Percentiles rank a stretch among this genome's conserved stretches.
Conservation (phyloP, 148 eudicot genomes). For the Fallopia convolvulus region DNA sequence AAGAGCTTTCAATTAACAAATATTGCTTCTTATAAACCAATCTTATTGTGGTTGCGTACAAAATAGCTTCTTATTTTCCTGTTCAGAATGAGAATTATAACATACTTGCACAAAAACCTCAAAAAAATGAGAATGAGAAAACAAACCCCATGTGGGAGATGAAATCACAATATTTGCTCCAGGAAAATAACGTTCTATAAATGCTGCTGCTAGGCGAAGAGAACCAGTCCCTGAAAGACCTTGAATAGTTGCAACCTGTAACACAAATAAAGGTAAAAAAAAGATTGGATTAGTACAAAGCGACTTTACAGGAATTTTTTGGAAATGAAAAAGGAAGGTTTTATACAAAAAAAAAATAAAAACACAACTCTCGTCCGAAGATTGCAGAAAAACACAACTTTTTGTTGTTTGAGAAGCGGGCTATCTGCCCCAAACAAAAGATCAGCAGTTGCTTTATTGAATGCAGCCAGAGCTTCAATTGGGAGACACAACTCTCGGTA, state of each 20-base stretch:
- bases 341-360: slow-evolving; percentile 24
- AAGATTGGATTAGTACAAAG: neutral
- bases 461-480: slow-evolving; percentile 95
- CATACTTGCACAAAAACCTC: no score
- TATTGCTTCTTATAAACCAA: neutral
- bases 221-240: slow-evolving; percentile 99
- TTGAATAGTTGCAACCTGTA: slow-evolving; percentile 87
- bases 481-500: slow-evolving; percentile 98
- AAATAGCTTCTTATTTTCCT: no score
- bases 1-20: neutral
- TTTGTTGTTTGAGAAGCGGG: slow-evolving; percentile 63
- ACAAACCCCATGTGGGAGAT: slow-evolving; percentile 91
- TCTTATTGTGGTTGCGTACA: neutral
- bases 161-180: slow-evolving; percentile 81
- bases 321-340: neutral
- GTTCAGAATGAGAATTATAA: no score
- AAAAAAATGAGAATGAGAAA: slow-evolving; percentile 5
- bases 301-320: neutral
- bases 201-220: slow-evolving; percentile 89
- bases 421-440: slow-evolving; percentile 85
- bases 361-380: neutral
- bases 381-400: slow-evolving; percentile 41
- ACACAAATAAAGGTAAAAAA: neutral
- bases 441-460: slow-evolving; percentile 89
- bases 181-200: slow-evolving; percentile 89